These are phyloP conservation scores for Eucalyptus sp. DNA, from an alignment of 345 rosid genomes.

Conservation along the genomic window DNA sequence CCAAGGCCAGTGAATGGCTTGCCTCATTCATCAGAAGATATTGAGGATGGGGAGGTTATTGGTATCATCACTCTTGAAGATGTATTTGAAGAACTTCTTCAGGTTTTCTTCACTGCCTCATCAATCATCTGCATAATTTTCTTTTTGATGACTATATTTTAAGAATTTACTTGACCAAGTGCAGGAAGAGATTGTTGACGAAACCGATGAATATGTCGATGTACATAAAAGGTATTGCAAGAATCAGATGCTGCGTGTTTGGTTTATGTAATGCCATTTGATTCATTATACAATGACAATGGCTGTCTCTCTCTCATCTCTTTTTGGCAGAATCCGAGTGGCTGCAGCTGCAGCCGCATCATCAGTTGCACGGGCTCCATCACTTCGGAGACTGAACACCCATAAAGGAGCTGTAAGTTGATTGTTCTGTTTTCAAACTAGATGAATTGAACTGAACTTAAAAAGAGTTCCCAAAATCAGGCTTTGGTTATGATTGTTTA, in stretches of 20 bases:
- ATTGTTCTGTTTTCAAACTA: not conserved
- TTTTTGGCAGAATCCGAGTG: conserved; percentile 69
- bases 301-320: not conserved
- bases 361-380: conserved; percentile 78
- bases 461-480: not conserved
- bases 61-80: conserved; percentile 97
- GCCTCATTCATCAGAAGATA: conserved; percentile 46
- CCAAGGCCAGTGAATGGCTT: conserved; percentile 23
- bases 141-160: not conserved
- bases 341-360: conserved; percentile 98
- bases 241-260: not conserved
- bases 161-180: not conserved
- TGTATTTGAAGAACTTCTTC: conserved; percentile 94
- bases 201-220: conserved; percentile 93
- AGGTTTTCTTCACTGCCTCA: conserved; percentile 16
- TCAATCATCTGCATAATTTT: not conserved
- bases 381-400: conserved; percentile 53
- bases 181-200: conserved; percentile 97
- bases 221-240: conserved; percentile 73
- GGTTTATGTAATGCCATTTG: not conserved
- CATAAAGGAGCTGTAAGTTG: conserved; percentile 47
- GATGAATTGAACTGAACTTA: not conserved
- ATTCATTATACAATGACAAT: not conserved
- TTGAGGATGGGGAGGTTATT: conserved; percentile 85
- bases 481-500: not conserved